Evolutionary conservation across 768 basidiomycete species (phyloP).

Genomic region (Amanita muscaria): DNA sequence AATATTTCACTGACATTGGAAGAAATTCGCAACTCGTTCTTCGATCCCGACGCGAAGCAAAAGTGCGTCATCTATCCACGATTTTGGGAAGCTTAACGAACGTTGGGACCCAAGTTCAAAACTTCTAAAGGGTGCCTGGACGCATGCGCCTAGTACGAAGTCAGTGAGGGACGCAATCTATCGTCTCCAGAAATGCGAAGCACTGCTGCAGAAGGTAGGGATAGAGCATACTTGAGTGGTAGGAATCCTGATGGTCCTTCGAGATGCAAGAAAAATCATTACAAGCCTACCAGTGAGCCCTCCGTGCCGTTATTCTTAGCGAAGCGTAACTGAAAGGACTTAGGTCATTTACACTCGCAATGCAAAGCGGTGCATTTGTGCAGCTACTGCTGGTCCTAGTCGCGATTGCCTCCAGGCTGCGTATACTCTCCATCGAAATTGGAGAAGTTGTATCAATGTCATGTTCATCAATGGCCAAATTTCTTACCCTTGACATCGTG

Average conservation of each 20-base stretch:
- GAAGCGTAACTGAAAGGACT: background rate
- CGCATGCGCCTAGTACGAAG: constrained; percentile 37
- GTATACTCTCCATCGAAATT: constrained; percentile 35
- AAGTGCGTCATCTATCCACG: constrained; percentile 25
- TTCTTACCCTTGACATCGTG: background rate
- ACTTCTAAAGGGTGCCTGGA: constrained; percentile 55
- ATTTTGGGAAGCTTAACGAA: background rate
- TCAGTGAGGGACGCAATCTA: constrained; percentile 26
- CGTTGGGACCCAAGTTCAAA: constrained; percentile 32
- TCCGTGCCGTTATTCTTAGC: background rate
- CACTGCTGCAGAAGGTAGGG: constrained; percentile 37
- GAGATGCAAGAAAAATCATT: constrained; percentile 38
- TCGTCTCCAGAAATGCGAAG: constrained; percentile 26
- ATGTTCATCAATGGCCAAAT: background rate
- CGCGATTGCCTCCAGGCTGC: constrained; percentile 54
- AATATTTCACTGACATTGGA: constrained; percentile 25
- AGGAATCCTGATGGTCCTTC: constrained; percentile 4
- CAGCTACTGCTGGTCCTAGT: constrained; percentile 55
- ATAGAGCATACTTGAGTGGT: background rate
- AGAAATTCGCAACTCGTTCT: constrained; percentile 42
- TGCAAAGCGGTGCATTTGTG: constrained; percentile 70
- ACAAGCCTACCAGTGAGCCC: constrained; percentile 44
- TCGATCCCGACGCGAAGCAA: constrained; percentile 26
- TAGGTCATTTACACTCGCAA: constrained; percentile 53
- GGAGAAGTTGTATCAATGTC: constrained; percentile 17